phyloP scores from a whole-genome alignment of 2,329 filamentous ascomycete species.

The Curvularia verruculosa region DNA sequence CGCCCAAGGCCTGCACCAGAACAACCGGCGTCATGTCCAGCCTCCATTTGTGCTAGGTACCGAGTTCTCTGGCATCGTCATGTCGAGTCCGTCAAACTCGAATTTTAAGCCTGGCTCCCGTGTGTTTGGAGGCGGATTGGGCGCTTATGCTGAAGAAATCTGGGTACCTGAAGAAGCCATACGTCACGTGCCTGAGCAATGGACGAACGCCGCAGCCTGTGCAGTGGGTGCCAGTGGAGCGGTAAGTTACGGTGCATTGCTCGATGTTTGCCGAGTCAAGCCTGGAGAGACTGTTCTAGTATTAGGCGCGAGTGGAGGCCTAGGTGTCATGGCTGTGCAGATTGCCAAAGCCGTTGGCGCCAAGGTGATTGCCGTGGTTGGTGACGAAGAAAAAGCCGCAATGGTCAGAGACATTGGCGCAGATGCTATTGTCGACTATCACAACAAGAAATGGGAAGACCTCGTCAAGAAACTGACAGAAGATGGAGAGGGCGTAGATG shows the following conservation, averaged over 20 bases:
- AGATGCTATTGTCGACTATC: slow-evolving; percentile 53
- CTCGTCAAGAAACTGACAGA: slow-evolving; percentile 56
- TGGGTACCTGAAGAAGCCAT: slow-evolving; percentile 51
- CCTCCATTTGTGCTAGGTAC: slow-evolving; percentile 66
- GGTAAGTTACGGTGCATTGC: slow-evolving; percentile 61
- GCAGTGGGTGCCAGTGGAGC: slow-evolving; percentile 61
- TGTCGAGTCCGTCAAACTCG: slow-evolving; percentile 44
- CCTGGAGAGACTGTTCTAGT: slow-evolving; percentile 60
- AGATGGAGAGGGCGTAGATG: slow-evolving; percentile 59
- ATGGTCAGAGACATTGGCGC: slow-evolving; percentile 52
- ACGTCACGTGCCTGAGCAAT: slow-evolving; percentile 53
- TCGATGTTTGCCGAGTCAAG: slow-evolving; percentile 51
- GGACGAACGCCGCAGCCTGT: slow-evolving; percentile 59
- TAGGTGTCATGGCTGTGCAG: slow-evolving; percentile 63
- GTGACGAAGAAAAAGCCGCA: slow-evolving; percentile 54
- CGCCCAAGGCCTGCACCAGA: slow-evolving; percentile 64
- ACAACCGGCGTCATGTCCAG: slow-evolving; percentile 61
- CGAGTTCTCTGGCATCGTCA: slow-evolving; percentile 65
- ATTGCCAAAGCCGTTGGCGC: slow-evolving; percentile 61
- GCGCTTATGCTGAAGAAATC: slow-evolving; percentile 61
- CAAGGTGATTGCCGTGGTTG: slow-evolving; percentile 60
- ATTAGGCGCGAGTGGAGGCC: slow-evolving; percentile 61
- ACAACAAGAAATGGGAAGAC: slow-evolving; percentile 56
- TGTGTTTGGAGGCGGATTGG: slow-evolving; percentile 61
- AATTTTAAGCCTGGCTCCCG: slow-evolving; percentile 55